Base-by-base conservation (phyloP, 768 basidiomycete species). In the Boletus fagicola region DNA sequence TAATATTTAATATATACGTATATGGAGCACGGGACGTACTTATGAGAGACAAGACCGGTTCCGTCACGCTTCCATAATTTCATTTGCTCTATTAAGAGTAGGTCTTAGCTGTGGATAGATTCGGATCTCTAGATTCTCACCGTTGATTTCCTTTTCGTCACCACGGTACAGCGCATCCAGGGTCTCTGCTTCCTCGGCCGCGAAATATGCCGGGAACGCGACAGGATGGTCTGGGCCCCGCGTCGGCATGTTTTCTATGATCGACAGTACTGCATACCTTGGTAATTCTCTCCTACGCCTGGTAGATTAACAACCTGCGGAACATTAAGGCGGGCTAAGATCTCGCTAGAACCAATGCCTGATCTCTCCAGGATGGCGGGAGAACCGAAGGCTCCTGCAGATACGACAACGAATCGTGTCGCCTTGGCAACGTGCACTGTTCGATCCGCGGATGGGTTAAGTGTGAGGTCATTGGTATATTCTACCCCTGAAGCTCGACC, bases 251-350 rank as follows among this genome's bases (percentile, higher is more conserved):
- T 39, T 30, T 13, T 18, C n/a, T 7, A 38, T 33, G 18, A 26
- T 28, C 1, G 40, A 11, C 5, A 18, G 11, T 44, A 39, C 26
- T n/a, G 53, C 65, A 42, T 50, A 80, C 83, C 83, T 69, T 78
- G 76, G 54, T 81, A 83, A 61, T 89, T 81, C 63, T 87, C 85
- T 20, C 90, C 90, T 1, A 92, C 89, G 18, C 86, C 86, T 1
- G 88, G 87, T 15, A 92, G 79, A 53, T 89, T 83, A 15, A 88
- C 77, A 28, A 83, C 49, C 56, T 77, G 74, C 8, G 71, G 62
- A 33, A 92, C 79, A 12, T 75, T 76, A 51, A 80, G 72, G 35
- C 71, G 72, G 40, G 78, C 64, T 40, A 91, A 72, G 40, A 86
- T 61, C 1, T 71, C 65, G 20, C 68, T 63, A 3, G 80, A 78